Evolutionary conservation across 768 basidiomycete genomes (phyloP).

Genomic region (Hygrocybe coccinea): DNA sequence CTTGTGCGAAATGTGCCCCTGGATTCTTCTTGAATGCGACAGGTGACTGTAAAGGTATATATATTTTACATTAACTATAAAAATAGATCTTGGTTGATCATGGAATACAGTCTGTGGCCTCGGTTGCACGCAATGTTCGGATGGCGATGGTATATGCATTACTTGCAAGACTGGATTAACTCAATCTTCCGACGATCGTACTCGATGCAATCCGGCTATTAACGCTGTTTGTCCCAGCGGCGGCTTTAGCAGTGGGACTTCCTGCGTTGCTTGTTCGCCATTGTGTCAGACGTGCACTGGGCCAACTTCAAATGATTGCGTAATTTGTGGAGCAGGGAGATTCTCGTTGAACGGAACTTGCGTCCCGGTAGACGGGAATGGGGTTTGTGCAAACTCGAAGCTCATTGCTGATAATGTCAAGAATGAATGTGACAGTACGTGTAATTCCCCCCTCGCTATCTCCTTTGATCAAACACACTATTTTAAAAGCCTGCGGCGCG

Average conservation of each 20-base stretch:
- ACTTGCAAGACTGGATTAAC: conserved; percentile 69
- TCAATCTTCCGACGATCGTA: conserved; percentile 58
- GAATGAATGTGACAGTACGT: conserved; percentile 77
- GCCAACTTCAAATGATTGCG: conserved; percentile 63
- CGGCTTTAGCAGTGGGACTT: conserved; percentile 51
- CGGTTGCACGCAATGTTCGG: conserved; percentile 67
- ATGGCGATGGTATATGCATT: conserved; percentile 64
- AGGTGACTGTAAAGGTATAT: conserved; percentile 69
- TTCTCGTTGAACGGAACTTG: conserved; percentile 67
- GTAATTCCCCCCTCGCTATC: neutral
- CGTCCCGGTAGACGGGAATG: conserved; percentile 57
- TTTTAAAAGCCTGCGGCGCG: conserved; percentile 63
- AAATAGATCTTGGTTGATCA: neutral
- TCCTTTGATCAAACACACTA: neutral
- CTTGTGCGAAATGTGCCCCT: conserved; percentile 65
- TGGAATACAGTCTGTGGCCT: conserved; percentile 56
- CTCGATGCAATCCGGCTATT: conserved; percentile 55
- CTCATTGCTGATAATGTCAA: conserved; percentile 79
- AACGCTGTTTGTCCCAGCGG: conserved; percentile 62
- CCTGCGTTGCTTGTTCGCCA: conserved; percentile 57
- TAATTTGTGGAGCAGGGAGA: conserved; percentile 57
- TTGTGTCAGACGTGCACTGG: conserved; percentile 70
- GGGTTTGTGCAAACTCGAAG: conserved; percentile 67
- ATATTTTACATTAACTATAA: conserved; percentile 2
- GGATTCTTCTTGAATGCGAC: conserved; percentile 71